Conservation (phyloP, 108 stramenopile species). For the Cylindrotheca closterium region DNA sequence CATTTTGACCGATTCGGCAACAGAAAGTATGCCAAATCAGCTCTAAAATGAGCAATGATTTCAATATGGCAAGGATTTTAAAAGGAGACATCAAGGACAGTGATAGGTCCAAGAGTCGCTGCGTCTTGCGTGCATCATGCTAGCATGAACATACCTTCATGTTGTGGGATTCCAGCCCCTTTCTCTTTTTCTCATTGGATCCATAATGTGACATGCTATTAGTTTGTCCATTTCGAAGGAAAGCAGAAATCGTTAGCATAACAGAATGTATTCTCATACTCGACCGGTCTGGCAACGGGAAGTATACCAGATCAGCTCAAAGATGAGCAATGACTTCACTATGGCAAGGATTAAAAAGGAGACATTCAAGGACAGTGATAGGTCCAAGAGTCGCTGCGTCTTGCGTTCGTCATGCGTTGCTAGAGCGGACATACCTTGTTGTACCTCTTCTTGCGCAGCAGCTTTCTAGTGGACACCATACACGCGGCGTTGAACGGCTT, state of each 20-base stretch:
- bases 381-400: slow-evolving; percentile 45
- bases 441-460: neutral
- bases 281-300: neutral
- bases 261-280: neutral
- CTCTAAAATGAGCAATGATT: slow-evolving; percentile 39
- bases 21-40: slow-evolving; percentile 21
- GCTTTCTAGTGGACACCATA: slow-evolving; percentile 56
- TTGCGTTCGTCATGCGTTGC: slow-evolving; percentile 12
- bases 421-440: neutral
- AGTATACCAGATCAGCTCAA: neutral
- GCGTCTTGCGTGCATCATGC: slow-evolving; percentile 28
- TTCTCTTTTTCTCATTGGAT: too few species aligned
- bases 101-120: slow-evolving; percentile 40
- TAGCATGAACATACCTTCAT: too few species aligned
- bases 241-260: too few species aligned
- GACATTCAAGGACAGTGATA: slow-evolving; percentile 28
- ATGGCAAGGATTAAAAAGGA: slow-evolving; percentile 43
- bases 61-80: slow-evolving; percentile 36
- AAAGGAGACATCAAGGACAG: slow-evolving; percentile 37
- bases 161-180: too few species aligned
- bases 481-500: slow-evolving; percentile 67
- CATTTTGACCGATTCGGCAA: slow-evolving; percentile 41
- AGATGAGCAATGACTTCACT: slow-evolving; percentile 7
- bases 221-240: too few species aligned
- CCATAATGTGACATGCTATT: too few species aligned